A percentile compares a stretch with the other conserved stretches of the same genome.
phyloP scores from a whole-genome alignment of 148 eudicot genomes.

The Heliamphora exappendiculata region DNA sequence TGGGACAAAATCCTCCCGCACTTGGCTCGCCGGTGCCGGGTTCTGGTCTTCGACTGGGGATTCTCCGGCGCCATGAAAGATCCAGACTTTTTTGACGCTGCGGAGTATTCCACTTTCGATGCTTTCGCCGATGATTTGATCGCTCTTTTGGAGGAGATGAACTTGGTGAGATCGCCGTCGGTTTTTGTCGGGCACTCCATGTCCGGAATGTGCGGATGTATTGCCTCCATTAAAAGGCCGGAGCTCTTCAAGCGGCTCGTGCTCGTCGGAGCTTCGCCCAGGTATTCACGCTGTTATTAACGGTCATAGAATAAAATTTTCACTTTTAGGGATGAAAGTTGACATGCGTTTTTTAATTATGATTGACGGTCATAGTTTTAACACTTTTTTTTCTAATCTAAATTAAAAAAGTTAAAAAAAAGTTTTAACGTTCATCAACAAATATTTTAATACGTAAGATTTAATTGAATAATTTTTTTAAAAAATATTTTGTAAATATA shows the following conservation, averaged over 20 bases:
- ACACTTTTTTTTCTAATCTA: no score
- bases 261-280: constrained; percentile 75
- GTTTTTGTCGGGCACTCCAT: constrained; percentile 80
- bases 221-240: constrained; percentile 80
- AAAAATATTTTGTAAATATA: no score
- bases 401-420: no score
- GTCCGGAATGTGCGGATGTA: constrained; percentile 81
- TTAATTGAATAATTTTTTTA: no score
- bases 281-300: no score
- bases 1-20: constrained; percentile 68
- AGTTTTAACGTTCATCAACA: no score
- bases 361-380: no score
- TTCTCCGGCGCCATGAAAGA: constrained; percentile 43
- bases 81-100: constrained; percentile 30
- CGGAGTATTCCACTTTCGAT: constrained; percentile 44
- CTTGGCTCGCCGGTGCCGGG: constrained; percentile 33
- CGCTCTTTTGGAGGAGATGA: constrained; percentile 62
- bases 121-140: constrained; percentile 72
- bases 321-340: no score
- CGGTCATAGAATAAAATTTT: no score
- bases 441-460: no score
- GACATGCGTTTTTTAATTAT: no score
- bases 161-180: constrained; percentile 30
- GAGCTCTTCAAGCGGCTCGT: constrained; percentile 61
- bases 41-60: constrained; percentile 71